phyloP scores from a whole-genome alignment of 306 rosid genomes.

The Cucurbita argyrosperma region DNA sequence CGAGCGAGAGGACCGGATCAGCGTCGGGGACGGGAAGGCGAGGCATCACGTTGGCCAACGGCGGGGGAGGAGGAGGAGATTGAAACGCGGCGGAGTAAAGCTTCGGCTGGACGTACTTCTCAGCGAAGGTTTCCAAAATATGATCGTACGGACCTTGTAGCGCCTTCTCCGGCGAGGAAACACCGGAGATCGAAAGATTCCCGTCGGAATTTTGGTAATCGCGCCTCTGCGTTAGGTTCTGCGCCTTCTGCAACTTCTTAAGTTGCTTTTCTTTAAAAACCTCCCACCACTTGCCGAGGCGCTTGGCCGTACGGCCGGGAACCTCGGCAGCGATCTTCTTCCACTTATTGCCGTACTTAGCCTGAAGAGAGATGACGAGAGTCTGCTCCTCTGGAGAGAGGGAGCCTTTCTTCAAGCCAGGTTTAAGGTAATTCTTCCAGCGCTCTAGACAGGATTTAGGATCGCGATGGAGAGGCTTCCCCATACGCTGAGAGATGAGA shows the following conservation, averaged over 20 bases:
- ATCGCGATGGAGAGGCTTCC: conserved; percentile 29
- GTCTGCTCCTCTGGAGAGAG: conserved; percentile 31
- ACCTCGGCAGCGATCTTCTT: conserved; percentile 48
- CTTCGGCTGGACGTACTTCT: conserved; percentile 32
- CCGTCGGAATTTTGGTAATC: conserved; percentile 4
- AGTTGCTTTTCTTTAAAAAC: conserved; percentile 39
- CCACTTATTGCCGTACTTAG: conserved; percentile 46
- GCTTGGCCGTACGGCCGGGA: conserved; percentile 42
- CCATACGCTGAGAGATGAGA: conserved; percentile 29
- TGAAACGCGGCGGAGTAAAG: conserved; percentile 5
- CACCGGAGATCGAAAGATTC: neutral
- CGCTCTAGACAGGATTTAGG: conserved; percentile 43
- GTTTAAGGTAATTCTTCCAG: conserved; percentile 36
- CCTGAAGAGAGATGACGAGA: conserved; percentile 29
- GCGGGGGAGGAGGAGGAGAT: neutral
- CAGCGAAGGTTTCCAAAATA: conserved; percentile 35
- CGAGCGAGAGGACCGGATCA: conserved; percentile 24
- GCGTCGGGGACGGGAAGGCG: conserved; percentile 8
- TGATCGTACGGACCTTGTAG: conserved; percentile 36
- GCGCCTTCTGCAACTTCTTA: conserved; percentile 13
- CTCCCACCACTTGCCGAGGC: conserved; percentile 51
- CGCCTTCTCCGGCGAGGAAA: conserved; percentile 16
- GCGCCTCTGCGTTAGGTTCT: neutral
- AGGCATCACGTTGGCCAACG: neutral
- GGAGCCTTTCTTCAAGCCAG: conserved; percentile 38